Percentiles rank a stretch among this genome's conserved stretches.
phyloP scores from a whole-genome alignment of 2,329 filamentous ascomycete species.

The Thelonectria blattea region DNA sequence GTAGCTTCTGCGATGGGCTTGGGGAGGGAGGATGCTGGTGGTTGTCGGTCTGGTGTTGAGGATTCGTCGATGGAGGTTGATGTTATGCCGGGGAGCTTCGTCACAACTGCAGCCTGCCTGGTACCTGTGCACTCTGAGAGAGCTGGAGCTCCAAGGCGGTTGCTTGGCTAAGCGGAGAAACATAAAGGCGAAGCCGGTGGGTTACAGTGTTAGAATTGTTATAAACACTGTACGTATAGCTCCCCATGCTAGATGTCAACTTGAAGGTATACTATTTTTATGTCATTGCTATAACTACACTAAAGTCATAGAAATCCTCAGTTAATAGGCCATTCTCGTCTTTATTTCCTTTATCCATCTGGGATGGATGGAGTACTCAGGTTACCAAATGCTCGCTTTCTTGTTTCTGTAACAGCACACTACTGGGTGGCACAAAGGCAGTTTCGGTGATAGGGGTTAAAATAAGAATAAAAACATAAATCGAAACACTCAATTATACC shows the following conservation, averaged over 20 bases:
- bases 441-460: too few species aligned
- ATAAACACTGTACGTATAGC: conserved; percentile 17
- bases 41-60: conserved; percentile 26
- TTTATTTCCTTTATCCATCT: too few species aligned
- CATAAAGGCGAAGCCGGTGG: conserved; percentile 30
- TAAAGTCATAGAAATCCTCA: too few species aligned
- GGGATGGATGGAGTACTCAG: too few species aligned
- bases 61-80: conserved; percentile 28
- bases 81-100: conserved; percentile 45
- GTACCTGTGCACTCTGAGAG: conserved; percentile 36
- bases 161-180: conserved; percentile 38
- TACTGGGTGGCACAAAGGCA: too few species aligned
- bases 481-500: too few species aligned
- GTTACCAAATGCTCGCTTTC: too few species aligned
- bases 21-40: conserved; percentile 17
- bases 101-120: conserved; percentile 48
- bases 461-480: too few species aligned
- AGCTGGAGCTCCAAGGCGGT: conserved; percentile 38
- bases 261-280: too few species aligned
- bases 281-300: too few species aligned
- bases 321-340: background rate
- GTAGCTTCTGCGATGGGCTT: conserved; percentile 12
- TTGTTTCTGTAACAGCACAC: too few species aligned
- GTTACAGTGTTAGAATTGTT: background rate
- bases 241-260: background rate